phyloP scores from a whole-genome alignment of 2,329 filamentous ascomycete species.

The Cryphonectria naterciae region DNA sequence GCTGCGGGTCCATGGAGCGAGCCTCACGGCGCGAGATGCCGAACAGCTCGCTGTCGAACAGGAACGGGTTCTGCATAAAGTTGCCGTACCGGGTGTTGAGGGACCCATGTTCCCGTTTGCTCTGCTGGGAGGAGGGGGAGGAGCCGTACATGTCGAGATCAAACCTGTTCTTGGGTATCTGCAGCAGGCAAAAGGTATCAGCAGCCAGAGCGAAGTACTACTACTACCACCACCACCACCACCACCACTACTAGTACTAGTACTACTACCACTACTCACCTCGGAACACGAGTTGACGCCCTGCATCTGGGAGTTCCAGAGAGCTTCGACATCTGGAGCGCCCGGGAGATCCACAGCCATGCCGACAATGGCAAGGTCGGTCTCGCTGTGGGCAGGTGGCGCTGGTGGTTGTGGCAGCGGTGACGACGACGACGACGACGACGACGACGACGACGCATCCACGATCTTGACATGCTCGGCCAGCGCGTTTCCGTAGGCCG shows the following conservation, averaged over 20 bases:
- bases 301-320: not conserved
- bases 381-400: not conserved
- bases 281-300: not conserved
- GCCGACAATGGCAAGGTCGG: not conserved
- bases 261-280: not conserved
- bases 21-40: constrained; percentile 41
- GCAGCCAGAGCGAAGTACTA: too few relatives aligned
- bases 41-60: constrained; percentile 35
- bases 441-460: not conserved
- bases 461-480: not conserved
- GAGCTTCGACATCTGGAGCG: not conserved
- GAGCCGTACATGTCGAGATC: not conserved
- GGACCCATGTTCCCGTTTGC: not conserved
- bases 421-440: too few relatives aligned
- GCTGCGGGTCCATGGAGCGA: constrained; percentile 45
- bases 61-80: not conserved
- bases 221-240: too few relatives aligned
- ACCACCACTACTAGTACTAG: too few relatives aligned
- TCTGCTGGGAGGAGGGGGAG: not conserved
- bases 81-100: not conserved
- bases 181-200: too few relatives aligned
- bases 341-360: not conserved
- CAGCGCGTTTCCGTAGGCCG: not conserved
- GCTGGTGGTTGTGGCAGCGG: too few relatives aligned
- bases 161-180: not conserved